Evolutionary conservation across 352 stramenopile genomes (phyloP).

Genomic region (Plasmopara muralis): DNA sequence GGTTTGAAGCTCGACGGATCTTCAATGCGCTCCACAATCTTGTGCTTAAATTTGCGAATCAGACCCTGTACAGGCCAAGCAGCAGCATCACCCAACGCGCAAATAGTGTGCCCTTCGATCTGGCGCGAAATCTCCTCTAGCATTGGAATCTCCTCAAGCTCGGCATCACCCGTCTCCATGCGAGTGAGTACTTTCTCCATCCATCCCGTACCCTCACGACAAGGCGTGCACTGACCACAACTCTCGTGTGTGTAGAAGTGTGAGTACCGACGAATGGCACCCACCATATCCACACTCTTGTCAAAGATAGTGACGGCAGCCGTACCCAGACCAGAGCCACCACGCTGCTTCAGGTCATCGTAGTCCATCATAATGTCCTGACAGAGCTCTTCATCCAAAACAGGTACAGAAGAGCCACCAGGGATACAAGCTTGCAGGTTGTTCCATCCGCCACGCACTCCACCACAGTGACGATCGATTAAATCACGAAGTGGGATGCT

Average conservation of each 20-base stretch:
- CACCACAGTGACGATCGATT: constrained; percentile 98
- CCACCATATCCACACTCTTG: constrained; percentile 99
- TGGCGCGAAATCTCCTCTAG: constrained; percentile 98
- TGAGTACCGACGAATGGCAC: constrained; percentile 95
- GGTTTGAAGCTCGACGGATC: constrained; percentile 92
- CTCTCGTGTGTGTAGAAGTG: constrained; percentile 99
- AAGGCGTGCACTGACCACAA: constrained; percentile 99
- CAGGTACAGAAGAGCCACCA: constrained; percentile 94
- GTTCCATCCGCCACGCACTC: constrained; percentile 97
- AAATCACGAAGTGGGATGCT: constrained; percentile 96
- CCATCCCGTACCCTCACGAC: constrained; percentile 96
- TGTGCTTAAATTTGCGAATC: constrained; percentile 98
- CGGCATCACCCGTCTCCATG: constrained; percentile 97
- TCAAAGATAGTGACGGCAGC: constrained; percentile 99
- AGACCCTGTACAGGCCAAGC: constrained; percentile 99
- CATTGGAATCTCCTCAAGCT: constrained; percentile 99
- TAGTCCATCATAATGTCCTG: constrained; percentile 99
- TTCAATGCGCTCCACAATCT: constrained; percentile 97
- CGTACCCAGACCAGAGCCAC: constrained; percentile 94
- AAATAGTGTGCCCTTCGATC: constrained; percentile 99
- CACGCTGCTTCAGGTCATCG: constrained; percentile 95
- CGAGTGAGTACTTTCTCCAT: constrained; percentile 96
- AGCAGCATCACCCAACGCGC: constrained; percentile 97
- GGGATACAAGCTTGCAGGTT: constrained; percentile 98
- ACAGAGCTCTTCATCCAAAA: constrained; percentile 90